Base-by-base conservation (phyloP, 2,329 filamentous ascomycete species). In the Aureobasidium sp. region DNA sequence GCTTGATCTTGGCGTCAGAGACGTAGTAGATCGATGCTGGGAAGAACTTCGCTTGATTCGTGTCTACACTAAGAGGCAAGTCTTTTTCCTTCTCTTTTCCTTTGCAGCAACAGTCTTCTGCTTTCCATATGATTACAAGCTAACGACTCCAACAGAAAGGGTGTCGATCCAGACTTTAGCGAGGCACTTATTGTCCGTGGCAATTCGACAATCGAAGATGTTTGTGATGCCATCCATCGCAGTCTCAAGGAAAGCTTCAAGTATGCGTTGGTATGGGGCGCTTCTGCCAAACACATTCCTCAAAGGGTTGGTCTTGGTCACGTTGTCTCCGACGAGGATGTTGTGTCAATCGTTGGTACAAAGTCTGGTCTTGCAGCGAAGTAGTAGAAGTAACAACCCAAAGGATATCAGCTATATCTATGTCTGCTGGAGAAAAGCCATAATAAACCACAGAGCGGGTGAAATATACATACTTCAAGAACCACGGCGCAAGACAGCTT, bases 181-280 rank as follows among this genome's bases (percentile, higher is more conserved):
- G 94, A 99, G 77, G 94, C 94, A 1, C 77, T 99, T 70, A 99
- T 99, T 72, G 94, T 99, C 67, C 83, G 95, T 63, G 86, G 81
- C 72, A 89, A 92, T 69, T 91, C 90, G 71, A 90, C 87, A 13
- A 91, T 99, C 71, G 94, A 97, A 77, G 93, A 99, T 75, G 94
- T 99, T 10, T 99, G 94, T 76, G 94, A 99, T 75, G 86, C 90
- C 69, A 89, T 99, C 68, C 94, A 99, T 78, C 83, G 94, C 65
- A 94, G 86, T 29, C 79, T 99, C 67, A 99, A 97, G 84, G 95
- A 99, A 66, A 96, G 91, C 5, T 99, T 97, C 83, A 99, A 97
- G 80, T 97, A 97, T 78, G 95, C 94, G 3, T 78, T 97, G 67
- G 94, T 99, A 0, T 99, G 95, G 95, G 94, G 94, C 5, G 92